These are phyloP conservation scores for Collybia mongolica DNA, from an alignment of 768 basidiomycete species.

Conservation along the genomic window DNA sequence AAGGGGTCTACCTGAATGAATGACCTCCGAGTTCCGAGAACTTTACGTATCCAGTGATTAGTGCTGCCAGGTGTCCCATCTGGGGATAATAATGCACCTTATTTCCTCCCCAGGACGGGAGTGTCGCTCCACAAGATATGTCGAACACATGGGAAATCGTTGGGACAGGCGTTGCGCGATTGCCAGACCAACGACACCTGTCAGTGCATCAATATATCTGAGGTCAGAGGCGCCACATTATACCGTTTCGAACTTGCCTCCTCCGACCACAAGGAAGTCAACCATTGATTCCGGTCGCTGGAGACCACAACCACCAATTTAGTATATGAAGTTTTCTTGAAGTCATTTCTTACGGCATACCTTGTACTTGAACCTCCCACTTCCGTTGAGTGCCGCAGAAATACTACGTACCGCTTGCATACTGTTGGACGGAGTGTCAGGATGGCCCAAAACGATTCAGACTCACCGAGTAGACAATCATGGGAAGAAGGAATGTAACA, in stretches of 20 bases:
- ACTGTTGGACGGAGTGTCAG: too few species aligned
- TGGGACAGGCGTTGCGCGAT: constrained; percentile 74
- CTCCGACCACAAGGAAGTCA: constrained; percentile 88
- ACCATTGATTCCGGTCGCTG: constrained; percentile 69
- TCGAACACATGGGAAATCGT: constrained; percentile 65
- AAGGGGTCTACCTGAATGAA: constrained; percentile 69
- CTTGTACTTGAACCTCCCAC: constrained; percentile 61
- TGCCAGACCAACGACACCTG: constrained; percentile 84
- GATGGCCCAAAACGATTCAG: too few species aligned
- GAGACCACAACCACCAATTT: background rate
- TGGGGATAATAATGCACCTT: constrained; percentile 44
- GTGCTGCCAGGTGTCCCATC: background rate
- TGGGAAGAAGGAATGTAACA: too few species aligned
- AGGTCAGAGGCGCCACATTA: background rate
- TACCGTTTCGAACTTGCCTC: constrained; percentile 45
- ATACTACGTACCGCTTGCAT: constrained; percentile 48
- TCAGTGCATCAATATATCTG: background rate
- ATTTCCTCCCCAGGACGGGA: constrained; percentile 78
- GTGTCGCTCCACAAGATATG: constrained; percentile 81
- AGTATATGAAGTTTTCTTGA: background rate
- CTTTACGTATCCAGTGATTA: constrained; percentile 33
- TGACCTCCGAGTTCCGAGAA: constrained; percentile 93
- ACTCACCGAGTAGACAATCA: too few species aligned
- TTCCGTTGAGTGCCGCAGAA: constrained; percentile 59
- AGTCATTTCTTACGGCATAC: constrained; percentile 25